Conservation (phyloP, 2,329 filamentous ascomycete species). For the Xylaria sp. region DNA sequence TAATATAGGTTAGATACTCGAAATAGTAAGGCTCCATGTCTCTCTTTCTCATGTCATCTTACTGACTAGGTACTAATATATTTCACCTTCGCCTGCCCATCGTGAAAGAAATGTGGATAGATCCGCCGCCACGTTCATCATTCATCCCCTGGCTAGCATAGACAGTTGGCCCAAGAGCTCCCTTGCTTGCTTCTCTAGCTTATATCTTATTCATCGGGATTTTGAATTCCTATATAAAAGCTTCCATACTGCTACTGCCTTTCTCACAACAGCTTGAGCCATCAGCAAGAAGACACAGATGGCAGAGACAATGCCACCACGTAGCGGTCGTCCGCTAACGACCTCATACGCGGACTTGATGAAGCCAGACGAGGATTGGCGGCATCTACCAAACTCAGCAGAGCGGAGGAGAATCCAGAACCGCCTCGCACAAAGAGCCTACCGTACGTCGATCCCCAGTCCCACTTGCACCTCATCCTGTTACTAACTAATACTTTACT, state of each 20-base stretch:
- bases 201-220: neutral
- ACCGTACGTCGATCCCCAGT: conserved; percentile 26
- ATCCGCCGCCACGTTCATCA: conserved; percentile 19
- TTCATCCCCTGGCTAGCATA: conserved; percentile 15
- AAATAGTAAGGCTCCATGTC: neutral
- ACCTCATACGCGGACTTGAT: conserved; percentile 33
- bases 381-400: conserved; percentile 31
- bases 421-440: conserved; percentile 33
- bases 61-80: neutral
- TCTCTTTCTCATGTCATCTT: neutral
- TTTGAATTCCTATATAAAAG: neutral
- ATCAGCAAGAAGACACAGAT: conserved; percentile 9
- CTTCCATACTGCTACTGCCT: neutral
- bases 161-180: neutral
- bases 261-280: neutral
- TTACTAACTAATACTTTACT: conserved; percentile 5
- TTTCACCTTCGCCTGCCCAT: conserved; percentile 1
- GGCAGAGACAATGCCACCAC: conserved; percentile 30
- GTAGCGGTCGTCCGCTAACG: conserved; percentile 31
- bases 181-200: neutral
- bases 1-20: neutral
- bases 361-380: conserved; percentile 35
- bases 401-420: conserved; percentile 35
- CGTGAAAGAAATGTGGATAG: conserved; percentile 13
- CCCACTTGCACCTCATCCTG: neutral